phyloP scores from a whole-genome alignment of 2,329 filamentous ascomycete species.

The Pleomassaria siparia region DNA sequence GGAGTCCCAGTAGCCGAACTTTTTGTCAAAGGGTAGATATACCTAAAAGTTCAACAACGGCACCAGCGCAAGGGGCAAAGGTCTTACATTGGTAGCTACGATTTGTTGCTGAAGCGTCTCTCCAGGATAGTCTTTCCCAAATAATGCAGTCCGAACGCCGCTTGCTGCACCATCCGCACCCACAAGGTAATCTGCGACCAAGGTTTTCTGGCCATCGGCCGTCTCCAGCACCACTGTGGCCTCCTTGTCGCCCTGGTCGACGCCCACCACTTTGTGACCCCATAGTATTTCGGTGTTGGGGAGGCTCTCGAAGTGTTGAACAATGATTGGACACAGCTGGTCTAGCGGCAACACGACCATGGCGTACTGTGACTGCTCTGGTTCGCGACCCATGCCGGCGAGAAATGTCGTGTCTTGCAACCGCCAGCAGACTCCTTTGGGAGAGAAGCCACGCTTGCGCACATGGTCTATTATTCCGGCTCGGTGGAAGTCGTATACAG shows the following conservation, averaged over 20 bases:
- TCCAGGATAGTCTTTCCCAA: conserved; percentile 53
- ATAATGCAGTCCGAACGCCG: conserved; percentile 32
- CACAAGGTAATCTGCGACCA: conserved; percentile 36
- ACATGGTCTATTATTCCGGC: conserved; percentile 61
- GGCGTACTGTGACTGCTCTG: conserved; percentile 27
- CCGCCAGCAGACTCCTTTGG: conserved; percentile 49
- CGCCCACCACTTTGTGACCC: conserved; percentile 32
- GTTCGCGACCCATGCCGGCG: conserved; percentile 32
- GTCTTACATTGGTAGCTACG: conserved; percentile 61
- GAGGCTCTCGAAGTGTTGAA: conserved; percentile 30
- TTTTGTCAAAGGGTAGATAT: conserved; percentile 61
- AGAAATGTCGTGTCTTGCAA: conserved; percentile 39
- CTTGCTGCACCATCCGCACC: conserved; percentile 40
- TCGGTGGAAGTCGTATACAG: conserved; percentile 59
- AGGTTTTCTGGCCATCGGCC: conserved; percentile 22
- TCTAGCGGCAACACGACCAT: conserved; percentile 38
- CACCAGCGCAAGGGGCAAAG: not conserved
- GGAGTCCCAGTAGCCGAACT: conserved; percentile 56
- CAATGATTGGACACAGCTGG: conserved; percentile 29
- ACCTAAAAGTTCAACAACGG: conserved; percentile 45
- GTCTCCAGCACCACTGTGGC: conserved; percentile 33
- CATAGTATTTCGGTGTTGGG: conserved; percentile 31
- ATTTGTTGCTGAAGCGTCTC: conserved; percentile 63
- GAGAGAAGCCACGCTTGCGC: conserved; percentile 45
- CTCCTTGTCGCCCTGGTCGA: conserved; percentile 33